These are phyloP conservation scores for Aspergillus nanangensis DNA, from an alignment of 495 filamentous ascomycete genomes.

Conservation along the genomic window DNA sequence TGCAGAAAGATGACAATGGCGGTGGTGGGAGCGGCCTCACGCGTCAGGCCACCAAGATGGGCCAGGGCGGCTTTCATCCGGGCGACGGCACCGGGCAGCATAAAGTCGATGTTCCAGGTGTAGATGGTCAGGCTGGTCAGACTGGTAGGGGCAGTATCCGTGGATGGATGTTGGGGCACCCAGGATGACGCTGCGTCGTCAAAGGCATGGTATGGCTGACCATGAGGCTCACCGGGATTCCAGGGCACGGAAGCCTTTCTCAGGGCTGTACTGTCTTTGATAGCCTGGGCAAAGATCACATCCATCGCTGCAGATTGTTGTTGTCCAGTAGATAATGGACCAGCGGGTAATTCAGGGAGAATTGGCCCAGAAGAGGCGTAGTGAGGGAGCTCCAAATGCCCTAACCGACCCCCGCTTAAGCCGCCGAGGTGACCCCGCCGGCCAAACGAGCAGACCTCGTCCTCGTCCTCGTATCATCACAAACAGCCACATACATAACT, in stretches of 20 bases:
- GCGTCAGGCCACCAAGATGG: background rate
- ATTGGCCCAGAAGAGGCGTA: no score
- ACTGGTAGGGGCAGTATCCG: background rate
- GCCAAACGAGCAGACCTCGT: no score
- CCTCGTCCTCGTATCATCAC: no score
- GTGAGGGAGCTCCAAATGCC: no score
- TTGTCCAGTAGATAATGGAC: no score
- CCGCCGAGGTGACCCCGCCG: no score
- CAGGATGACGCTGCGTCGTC: background rate
- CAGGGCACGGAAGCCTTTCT: constrained; percentile 1
- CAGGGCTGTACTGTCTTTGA: no score
- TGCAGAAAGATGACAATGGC: constrained; percentile 6
- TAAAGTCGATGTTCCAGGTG: constrained; percentile 12
- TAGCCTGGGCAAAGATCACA: no score
- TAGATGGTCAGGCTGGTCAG: constrained; percentile 4
- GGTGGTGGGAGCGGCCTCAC: background rate
- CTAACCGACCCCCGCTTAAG: no score
- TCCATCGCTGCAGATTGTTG: no score
- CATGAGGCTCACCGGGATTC: background rate
- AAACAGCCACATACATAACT: no score
- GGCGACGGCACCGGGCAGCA: constrained; percentile 3
- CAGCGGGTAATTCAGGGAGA: no score
- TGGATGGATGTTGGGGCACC: background rate
- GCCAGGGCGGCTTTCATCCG: constrained; percentile 6
- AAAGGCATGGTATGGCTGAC: constrained; percentile 3